Evolutionary conservation across 768 basidiomycete genomes (phyloP).

Genomic region (Leucocoprinus leucothites): DNA sequence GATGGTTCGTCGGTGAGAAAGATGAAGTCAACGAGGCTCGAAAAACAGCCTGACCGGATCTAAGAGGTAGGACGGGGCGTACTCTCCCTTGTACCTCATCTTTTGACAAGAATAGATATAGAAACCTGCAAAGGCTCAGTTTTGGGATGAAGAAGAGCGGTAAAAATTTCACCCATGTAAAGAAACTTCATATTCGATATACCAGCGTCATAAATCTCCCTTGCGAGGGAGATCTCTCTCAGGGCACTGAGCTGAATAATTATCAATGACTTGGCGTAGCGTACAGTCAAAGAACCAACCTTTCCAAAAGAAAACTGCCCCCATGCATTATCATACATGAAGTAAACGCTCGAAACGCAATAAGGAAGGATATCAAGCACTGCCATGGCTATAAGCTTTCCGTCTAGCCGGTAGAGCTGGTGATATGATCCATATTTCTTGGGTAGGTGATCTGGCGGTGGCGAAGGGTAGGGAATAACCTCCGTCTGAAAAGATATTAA

Average conservation of each 20-base stretch:
- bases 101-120: constrained; percentile 92
- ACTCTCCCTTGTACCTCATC: constrained; percentile 97
- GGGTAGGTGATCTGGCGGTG: constrained; percentile 60
- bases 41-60: constrained; percentile 63
- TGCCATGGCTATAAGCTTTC: constrained; percentile 76
- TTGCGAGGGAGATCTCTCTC: constrained; percentile 71
- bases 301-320: constrained; percentile 76
- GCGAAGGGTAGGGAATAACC: constrained; percentile 53
- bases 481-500: constrained; percentile 38
- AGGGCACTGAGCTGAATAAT: constrained; percentile 71
- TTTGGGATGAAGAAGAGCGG: background rate
- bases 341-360: constrained; percentile 84
- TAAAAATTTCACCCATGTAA: constrained; percentile 73
- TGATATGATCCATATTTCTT: constrained; percentile 89
- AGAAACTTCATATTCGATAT: constrained; percentile 57
- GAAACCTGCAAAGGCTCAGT: constrained; percentile 53
- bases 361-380: constrained; percentile 88
- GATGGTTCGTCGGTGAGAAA: background rate
- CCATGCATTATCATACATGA: constrained; percentile 79
- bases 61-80: constrained; percentile 79
- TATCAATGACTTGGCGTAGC: background rate
- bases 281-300: constrained; percentile 31
- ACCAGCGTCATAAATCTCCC: constrained; percentile 74
- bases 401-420: constrained; percentile 82
- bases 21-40: background rate